Evolutionary conservation across 225 moss, liverwort and hornwort genomes (phyloP), one percentile per base, ranked within the genome.

Genomic region (Anthoceros angustus): DNA sequence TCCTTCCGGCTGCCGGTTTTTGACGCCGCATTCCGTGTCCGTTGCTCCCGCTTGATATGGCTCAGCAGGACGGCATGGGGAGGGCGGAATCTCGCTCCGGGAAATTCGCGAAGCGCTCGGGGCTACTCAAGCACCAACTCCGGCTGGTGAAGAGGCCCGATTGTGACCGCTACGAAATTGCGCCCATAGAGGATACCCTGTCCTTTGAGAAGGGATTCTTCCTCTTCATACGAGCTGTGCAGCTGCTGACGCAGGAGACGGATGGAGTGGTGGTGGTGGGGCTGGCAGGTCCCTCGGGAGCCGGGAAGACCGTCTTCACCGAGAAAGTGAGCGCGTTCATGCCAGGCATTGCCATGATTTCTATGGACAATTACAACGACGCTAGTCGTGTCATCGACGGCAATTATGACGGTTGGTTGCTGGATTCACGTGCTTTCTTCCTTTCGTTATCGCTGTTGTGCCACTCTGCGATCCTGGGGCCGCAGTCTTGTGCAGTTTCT

Each of bases 361-460:
- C 81, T 14, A 81, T 81, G 81, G 81, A 81, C 75, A 81, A 78
- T 62, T 81, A 81, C 73, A 81, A 81, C 63, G 81, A 81, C 75
- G 81, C 81, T 14, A 81, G 75, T 72, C 81, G 81, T 67, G 72
- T 81, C 61, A 74, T 81, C 66, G 81, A 81, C 75, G 81, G 81
- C 70, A 81, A 81, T 43, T 81, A 77, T 20, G 81, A 81, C 66
- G 81, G 81, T 81, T 55, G 75, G 77, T 63, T 62, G n/a, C 16
- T 46, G 12, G 45, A 46, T 46, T 11, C 45, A 46, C 12, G 45
- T 46, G 10, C 12, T 11, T 46, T 46, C 45, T 16, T 46, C 11
- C 16, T 32, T 32, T 32, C 32, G 32, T 32, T 32, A 32, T 32
- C 32, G 2, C 4, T 32, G 32, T 32, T 32, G 32, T 32, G 32